Percentiles rank a stretch among this genome's conserved stretches.
Conservation (phyloP, 129 eudicot genomes). For the Centrapalus pauciflorus region DNA sequence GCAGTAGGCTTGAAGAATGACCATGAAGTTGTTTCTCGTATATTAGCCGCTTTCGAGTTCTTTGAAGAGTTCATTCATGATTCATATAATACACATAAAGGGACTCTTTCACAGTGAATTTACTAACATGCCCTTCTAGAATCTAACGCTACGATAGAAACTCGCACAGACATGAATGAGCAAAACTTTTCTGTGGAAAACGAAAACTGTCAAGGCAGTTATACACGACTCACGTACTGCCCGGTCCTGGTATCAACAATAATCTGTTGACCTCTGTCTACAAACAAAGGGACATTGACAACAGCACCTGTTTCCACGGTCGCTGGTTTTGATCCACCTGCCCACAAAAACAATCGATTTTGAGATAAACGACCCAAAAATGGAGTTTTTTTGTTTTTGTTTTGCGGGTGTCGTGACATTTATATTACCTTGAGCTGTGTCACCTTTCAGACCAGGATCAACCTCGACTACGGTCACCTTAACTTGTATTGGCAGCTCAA, state of each 20-base stretch:
- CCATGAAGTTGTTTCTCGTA: neutral
- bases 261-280: constrained; percentile 56
- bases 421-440: constrained; percentile 71
- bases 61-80: neutral
- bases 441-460: constrained; percentile 87
- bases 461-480: constrained; percentile 62
- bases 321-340: constrained; percentile 90
- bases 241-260: constrained; percentile 87
- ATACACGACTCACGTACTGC: constrained; percentile 76
- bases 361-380: neutral
- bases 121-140: neutral
- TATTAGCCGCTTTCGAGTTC: neutral
- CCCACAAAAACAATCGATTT: neutral
- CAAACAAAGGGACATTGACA: constrained; percentile 82
- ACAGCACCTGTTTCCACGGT: constrained; percentile 87
- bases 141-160: constrained; percentile 1
- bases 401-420: too few relatives aligned
- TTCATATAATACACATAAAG: neutral
- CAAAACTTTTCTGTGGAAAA: constrained; percentile 7
- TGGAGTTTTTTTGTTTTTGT: too few relatives aligned
- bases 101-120: neutral
- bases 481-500: constrained; percentile 78
- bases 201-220: neutral
- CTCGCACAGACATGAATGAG: constrained; percentile 9
- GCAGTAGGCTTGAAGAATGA: neutral